phyloP scores from a whole-genome alignment of 495 filamentous ascomycete species.

The Polyplosphaeria fusca region DNA sequence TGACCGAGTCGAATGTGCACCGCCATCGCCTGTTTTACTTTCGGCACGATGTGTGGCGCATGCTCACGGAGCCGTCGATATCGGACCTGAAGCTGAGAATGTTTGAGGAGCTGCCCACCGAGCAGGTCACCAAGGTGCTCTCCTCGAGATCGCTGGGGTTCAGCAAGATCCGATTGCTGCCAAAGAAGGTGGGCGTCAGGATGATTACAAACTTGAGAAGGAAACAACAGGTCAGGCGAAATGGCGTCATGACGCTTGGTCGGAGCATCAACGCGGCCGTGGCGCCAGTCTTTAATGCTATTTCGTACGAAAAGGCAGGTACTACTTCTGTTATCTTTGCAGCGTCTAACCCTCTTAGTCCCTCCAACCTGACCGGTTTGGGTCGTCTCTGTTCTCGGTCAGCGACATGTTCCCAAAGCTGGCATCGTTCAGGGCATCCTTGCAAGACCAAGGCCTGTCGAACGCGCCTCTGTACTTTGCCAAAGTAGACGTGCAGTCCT shows the following conservation, averaged over 20 bases:
- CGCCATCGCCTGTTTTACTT: slow-evolving; percentile 88
- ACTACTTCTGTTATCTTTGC: background rate
- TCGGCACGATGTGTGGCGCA: slow-evolving; percentile 86
- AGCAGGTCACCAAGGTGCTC: slow-evolving; percentile 57
- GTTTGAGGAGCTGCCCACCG: slow-evolving; percentile 72
- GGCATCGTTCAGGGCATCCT: slow-evolving; percentile 60
- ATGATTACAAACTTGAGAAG: slow-evolving; percentile 84
- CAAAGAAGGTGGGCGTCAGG: slow-evolving; percentile 67
- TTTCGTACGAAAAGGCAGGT: slow-evolving; percentile 71
- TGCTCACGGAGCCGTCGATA: slow-evolving; percentile 69
- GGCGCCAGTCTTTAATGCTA: slow-evolving; percentile 68
- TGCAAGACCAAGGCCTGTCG: slow-evolving; percentile 34
- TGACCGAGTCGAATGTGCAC: slow-evolving; percentile 83
- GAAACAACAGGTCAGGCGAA: slow-evolving; percentile 51
- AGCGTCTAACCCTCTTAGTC: slow-evolving; percentile 39
- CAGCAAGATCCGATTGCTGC: slow-evolving; percentile 75
- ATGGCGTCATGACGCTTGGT: slow-evolving; percentile 55
- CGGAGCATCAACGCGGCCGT: slow-evolving; percentile 79
- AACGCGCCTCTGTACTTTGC: slow-evolving; percentile 68
- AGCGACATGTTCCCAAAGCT: slow-evolving; percentile 77
- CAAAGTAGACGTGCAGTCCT: slow-evolving; percentile 87
- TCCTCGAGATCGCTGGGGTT: slow-evolving; percentile 64
- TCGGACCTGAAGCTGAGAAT: slow-evolving; percentile 64
- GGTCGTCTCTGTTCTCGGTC: slow-evolving; percentile 74
- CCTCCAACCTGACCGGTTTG: slow-evolving; percentile 59